Conservation (phyloP, 108 stramenopile species). For the Seminavis robusta region DNA sequence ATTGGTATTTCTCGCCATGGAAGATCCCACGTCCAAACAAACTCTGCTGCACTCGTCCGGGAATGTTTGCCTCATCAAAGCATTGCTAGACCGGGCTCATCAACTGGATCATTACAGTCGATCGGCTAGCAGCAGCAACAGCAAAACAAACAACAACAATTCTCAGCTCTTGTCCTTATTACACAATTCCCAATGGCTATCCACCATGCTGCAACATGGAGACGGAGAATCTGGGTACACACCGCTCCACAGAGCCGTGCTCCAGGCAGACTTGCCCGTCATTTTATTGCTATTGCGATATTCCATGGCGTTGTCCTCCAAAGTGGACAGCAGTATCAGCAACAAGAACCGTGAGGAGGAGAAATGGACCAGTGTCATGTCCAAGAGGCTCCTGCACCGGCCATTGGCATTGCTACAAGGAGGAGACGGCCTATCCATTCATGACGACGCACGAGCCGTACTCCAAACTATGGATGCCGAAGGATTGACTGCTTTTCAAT, state of each 20-base stretch:
- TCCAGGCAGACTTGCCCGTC: conserved; percentile 38
- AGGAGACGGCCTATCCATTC: neutral
- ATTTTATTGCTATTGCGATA: conserved; percentile 55
- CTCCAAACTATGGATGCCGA: conserved; percentile 40
- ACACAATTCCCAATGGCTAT: no score
- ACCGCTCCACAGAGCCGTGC: conserved; percentile 60
- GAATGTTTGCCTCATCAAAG: conserved; percentile 16
- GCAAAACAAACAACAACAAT: no score
- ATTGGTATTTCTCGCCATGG: no score
- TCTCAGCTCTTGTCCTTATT: no score
- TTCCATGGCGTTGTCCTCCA: conserved; percentile 5
- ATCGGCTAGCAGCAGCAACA: no score
- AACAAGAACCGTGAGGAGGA: neutral
- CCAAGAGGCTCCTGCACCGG: conserved; percentile 20
- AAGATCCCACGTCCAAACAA: conserved; percentile 19
- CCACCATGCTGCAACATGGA: no score
- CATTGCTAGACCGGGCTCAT: conserved; percentile 17
- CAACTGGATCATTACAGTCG: conserved; percentile 28
- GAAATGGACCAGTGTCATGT: neutral
- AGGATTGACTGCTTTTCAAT: conserved; percentile 54
- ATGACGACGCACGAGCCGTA: neutral
- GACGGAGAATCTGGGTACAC: conserved; percentile 69
- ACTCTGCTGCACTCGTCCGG: conserved; percentile 15
- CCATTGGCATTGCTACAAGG: conserved; percentile 16
- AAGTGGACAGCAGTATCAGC: neutral